Conservation (phyloP, 371 early-diverging fungal species). For the Dichotomocladium elegans region DNA sequence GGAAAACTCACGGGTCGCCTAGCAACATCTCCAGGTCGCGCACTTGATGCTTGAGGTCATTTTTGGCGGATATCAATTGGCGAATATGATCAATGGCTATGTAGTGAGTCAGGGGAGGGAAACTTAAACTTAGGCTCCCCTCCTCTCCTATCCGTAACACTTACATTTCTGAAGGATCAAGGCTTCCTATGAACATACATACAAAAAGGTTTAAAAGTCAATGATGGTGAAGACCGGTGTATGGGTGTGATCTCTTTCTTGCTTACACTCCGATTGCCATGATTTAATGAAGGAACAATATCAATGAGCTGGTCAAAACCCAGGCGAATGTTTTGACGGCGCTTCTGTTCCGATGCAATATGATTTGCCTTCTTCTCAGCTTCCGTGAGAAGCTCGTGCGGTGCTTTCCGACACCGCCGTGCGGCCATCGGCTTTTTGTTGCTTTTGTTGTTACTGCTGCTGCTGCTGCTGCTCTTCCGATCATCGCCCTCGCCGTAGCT, state of each 20-base stretch:
- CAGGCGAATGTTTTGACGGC: slow-evolving; percentile 79
- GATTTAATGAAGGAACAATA: slow-evolving; percentile 73
- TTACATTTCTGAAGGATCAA: slow-evolving; percentile 59
- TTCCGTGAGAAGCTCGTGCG: slow-evolving; percentile 78
- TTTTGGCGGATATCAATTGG: slow-evolving; percentile 23
- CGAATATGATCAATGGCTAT: slow-evolving; percentile 33
- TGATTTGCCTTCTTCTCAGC: slow-evolving; percentile 95
- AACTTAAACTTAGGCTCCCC: neutral
- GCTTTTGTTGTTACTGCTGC: neutral
- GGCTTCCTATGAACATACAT: slow-evolving; percentile 21
- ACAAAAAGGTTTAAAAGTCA: neutral
- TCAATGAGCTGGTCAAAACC: slow-evolving; percentile 83
- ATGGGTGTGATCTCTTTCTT: slow-evolving; percentile 7
- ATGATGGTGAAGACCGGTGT: neutral
- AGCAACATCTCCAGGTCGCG: slow-evolving; percentile 21
- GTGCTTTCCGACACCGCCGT: slow-evolving; percentile 37
- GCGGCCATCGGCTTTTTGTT: slow-evolving; percentile 1
- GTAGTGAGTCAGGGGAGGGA: neutral
- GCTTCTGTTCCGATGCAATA: slow-evolving; percentile 90
- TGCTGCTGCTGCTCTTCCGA: neutral
- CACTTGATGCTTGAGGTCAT: slow-evolving; percentile 29
- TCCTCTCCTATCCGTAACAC: neutral
- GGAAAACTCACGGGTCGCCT: slow-evolving; percentile 29
- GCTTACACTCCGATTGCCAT: slow-evolving; percentile 51
- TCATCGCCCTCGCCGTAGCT: neutral